These are phyloP conservation scores for Aspergillus chevalieri DNA, from an alignment of 2,329 filamentous ascomycete genomes.

Conservation along the genomic window DNA sequence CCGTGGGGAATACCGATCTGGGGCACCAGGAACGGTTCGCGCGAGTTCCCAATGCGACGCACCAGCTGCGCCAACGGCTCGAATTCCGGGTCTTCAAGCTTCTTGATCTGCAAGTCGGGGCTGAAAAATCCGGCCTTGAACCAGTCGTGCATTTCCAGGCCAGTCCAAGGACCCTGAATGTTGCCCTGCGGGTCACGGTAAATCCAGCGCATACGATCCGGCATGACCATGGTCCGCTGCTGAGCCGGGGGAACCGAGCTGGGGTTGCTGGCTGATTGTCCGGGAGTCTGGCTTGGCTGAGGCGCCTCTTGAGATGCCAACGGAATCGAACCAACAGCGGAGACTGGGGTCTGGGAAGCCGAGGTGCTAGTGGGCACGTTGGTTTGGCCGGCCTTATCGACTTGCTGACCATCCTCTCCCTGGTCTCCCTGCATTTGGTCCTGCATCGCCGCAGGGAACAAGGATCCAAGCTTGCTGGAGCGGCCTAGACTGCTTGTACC, in stretches of 20 bases:
- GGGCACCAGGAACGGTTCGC: conserved; percentile 94
- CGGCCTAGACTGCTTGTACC: conserved; percentile 64
- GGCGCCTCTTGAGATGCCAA: conserved; percentile 26
- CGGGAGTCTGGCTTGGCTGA: conserved; percentile 29
- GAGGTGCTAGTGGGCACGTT: conserved; percentile 26
- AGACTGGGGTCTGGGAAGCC: conserved; percentile 31
- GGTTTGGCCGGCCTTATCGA: conserved; percentile 24
- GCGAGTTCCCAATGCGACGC: conserved; percentile 89
- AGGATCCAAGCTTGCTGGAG: conserved; percentile 73
- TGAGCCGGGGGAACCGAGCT: conserved; percentile 63
- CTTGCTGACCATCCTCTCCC: conserved; percentile 44
- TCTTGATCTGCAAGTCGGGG: conserved; percentile 87
- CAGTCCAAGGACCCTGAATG: conserved; percentile 90
- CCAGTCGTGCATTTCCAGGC: conserved; percentile 99
- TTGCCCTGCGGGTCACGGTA: conserved; percentile 92
- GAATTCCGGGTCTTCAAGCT: conserved; percentile 87
- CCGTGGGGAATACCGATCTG: conserved; percentile 95
- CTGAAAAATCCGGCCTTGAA: conserved; percentile 99
- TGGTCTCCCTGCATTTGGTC: conserved; percentile 69
- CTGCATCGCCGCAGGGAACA: conserved; percentile 87
- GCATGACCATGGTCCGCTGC: conserved; percentile 94
- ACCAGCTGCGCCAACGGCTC: conserved; percentile 94
- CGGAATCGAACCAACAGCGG: conserved; percentile 29
- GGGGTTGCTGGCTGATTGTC: conserved; percentile 38
- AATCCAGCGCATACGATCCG: conserved; percentile 96